Evolutionary conservation across 495 filamentous ascomycete species (phyloP), one percentile per base, ranked within the genome.

Genomic region (Podospora pseudoanserina): DNA sequence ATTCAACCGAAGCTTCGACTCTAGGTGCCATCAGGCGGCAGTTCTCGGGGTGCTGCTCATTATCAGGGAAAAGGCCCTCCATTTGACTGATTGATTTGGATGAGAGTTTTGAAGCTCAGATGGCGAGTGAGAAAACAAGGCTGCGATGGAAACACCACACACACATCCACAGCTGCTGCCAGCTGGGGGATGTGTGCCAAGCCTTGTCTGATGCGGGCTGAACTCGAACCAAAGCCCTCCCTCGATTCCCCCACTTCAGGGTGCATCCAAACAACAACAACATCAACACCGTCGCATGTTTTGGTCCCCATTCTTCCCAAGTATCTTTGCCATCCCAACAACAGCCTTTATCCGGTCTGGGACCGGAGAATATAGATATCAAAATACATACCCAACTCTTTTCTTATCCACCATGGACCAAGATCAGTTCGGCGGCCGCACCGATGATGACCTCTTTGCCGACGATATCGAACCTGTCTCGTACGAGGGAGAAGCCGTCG

Each of bases 371-470:
- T 32, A 32, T 32, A 32, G 4, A 4, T 32, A 32, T 32, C 30
- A 32, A 32, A 4, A 32, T 1, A 32, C 4, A 5, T 6, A 32
- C 30, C 30, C 30, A 7, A 7, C 30, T 7, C 30, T 32, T 32
- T 1, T 7, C 7, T 11, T 13, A 19, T 26, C 3, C n/a, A 20
- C n/a, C 27, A 73, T 73, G 71, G 71, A 71, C 1, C 62, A 80
- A 27, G 82, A 84, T 61, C 82, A 84, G 67, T 84, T 84, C 49
- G 79, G 79, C 65, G 82, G 82, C 32, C 73, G 82, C 16, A 84
- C 82, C 53, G 82, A 84, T 69, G 82, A 84, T 64, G 82, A 84
- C 66, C 76, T 84, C 67, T 84, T 84, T 60, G 76, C 80, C 6
- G 82, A 84, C 63, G 82, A 84, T 60, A 83, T 83, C 62, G 82